These are phyloP conservation scores for Acaromyces ingoldii DNA, from an alignment of 1,284 basidiomycete genomes.

Conservation along the genomic window DNA sequence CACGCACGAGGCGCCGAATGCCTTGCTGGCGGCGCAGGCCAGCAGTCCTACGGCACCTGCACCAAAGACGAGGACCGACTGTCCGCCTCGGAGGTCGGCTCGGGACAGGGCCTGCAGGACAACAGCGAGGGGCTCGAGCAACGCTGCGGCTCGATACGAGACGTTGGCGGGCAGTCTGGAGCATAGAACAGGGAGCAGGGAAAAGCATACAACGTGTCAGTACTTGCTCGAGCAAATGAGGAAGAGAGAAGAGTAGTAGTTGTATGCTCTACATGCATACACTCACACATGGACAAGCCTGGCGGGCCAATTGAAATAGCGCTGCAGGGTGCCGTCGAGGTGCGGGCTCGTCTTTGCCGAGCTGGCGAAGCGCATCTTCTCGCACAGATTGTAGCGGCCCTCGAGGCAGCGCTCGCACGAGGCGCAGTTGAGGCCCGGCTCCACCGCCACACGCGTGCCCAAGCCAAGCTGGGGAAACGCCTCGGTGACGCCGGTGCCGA, in stretches of 20 bases:
- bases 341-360: slow-evolving; percentile 89
- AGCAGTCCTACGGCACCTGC: slow-evolving; percentile 88
- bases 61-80: slow-evolving; percentile 78
- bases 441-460: slow-evolving; percentile 87
- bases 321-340: slow-evolving; percentile 82
- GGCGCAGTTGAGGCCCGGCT: slow-evolving; percentile 83
- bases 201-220: slow-evolving; percentile 11
- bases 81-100: slow-evolving; percentile 60
- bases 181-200: slow-evolving; percentile 6
- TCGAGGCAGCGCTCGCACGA: slow-evolving; percentile 56
- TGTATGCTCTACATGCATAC: neutral
- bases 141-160: slow-evolving; percentile 71
- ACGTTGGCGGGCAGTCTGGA: slow-evolving; percentile 70
- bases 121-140: slow-evolving; percentile 86
- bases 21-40: slow-evolving; percentile 58
- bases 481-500: slow-evolving; percentile 58
- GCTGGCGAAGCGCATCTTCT: slow-evolving; percentile 73
- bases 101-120: slow-evolving; percentile 76
- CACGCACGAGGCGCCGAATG: slow-evolving; percentile 36
- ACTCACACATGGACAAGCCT: slow-evolving; percentile 77
- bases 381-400: slow-evolving; percentile 92
- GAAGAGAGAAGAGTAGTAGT: no score
- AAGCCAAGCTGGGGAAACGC: slow-evolving; percentile 56
- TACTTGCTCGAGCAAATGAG: no score
- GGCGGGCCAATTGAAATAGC: slow-evolving; percentile 79